Conservation (phyloP, 2,329 filamentous ascomycete species). For the Neopestalotiopsis sp. region DNA sequence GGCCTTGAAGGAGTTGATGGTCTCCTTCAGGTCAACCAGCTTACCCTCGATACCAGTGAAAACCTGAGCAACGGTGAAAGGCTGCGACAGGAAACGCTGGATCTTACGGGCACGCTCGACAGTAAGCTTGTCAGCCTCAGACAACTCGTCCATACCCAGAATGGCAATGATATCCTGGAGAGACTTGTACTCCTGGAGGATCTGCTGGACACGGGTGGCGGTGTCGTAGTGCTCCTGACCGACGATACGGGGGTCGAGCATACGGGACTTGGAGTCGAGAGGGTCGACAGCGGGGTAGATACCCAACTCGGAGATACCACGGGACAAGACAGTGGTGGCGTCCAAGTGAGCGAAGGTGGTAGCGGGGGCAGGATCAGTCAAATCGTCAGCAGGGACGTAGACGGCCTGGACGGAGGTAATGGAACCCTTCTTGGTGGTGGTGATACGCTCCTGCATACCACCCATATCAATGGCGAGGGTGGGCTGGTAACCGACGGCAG, state of each 20-base stretch:
- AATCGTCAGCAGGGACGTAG: constrained; percentile 99
- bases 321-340: constrained; percentile 99
- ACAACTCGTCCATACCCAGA: constrained; percentile 99
- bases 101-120: constrained; percentile 99
- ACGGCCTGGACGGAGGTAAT: constrained; percentile 99
- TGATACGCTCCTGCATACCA: constrained; percentile 99
- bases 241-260: constrained; percentile 98
- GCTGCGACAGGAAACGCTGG: constrained; percentile 99
- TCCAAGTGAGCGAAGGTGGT: constrained; percentile 99
- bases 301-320: constrained; percentile 99
- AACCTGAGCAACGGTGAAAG: constrained; percentile 86
- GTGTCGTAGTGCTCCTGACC: constrained; percentile 97
- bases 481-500: constrained; percentile 99
- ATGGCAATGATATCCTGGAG: constrained; percentile 99
- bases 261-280: constrained; percentile 99
- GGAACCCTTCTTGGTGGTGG: constrained; percentile 98
- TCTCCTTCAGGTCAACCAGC: constrained; percentile 98
- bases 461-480: constrained; percentile 99
- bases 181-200: constrained; percentile 99
- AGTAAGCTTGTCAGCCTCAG: constrained; percentile 98
- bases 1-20: constrained; percentile 95
- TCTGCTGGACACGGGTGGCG: constrained; percentile 95
- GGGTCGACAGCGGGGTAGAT: constrained; percentile 99
- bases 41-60: constrained; percentile 95
- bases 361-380: constrained; percentile 99